Conservation (phyloP, 179 eudicot species). For the Patellifolia procumbens region DNA sequence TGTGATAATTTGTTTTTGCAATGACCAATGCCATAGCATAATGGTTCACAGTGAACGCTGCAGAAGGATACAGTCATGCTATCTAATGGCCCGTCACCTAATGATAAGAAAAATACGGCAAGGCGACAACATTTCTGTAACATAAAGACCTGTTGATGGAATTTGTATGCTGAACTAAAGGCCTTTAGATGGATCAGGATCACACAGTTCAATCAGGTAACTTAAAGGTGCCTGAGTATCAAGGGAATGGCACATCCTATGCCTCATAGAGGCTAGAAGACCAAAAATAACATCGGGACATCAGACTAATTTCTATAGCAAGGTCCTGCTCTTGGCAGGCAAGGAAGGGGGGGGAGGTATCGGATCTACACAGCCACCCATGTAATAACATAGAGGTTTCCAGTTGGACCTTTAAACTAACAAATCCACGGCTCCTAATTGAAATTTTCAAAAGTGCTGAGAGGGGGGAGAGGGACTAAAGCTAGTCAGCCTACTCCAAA, state of each 20-base stretch:
- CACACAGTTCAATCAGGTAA: no score
- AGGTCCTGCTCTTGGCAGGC: no score
- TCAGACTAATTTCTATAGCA: no score
- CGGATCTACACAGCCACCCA: background rate
- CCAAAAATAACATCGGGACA: no score
- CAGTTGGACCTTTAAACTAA: background rate
- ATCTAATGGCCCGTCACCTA: background rate
- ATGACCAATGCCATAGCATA: no score
- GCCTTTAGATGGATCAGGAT: no score
- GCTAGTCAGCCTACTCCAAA: background rate
- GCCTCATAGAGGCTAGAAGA: no score
- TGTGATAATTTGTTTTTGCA: no score
- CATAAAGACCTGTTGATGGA: background rate
- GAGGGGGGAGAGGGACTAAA: background rate
- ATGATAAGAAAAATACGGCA: background rate
- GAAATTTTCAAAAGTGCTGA: no score
- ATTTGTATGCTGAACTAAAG: background rate
- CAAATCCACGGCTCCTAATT: background rate
- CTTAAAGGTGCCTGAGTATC: no score
- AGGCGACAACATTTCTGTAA: background rate
- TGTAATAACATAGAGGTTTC: background rate
- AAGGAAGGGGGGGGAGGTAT: background rate
- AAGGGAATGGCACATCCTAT: background rate
- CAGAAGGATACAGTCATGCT: no score
- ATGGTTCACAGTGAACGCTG: no score